Conservation (phyloP, 2,329 filamentous ascomycete genomes). For the Monilinia vaccinii-corymbosi region DNA sequence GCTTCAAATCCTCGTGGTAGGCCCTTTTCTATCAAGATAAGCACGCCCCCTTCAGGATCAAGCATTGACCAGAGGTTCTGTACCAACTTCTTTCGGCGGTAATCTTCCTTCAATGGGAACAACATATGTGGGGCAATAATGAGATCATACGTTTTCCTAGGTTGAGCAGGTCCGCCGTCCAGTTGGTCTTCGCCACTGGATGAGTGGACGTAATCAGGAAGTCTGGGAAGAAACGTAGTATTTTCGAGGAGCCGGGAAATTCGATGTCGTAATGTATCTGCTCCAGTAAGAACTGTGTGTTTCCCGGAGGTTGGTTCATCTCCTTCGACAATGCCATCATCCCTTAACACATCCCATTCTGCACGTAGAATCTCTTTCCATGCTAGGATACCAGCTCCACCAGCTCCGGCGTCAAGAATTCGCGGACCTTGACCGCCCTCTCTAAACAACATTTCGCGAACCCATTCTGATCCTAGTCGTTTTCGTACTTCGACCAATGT, state of each 20-base stretch:
- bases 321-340: conserved; percentile 36
- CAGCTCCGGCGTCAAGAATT: conserved; percentile 66
- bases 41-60: conserved; percentile 73
- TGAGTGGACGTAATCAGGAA: conserved; percentile 77
- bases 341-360: conserved; percentile 66
- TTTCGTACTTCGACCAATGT: conserved; percentile 65
- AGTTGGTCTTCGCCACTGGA: conserved; percentile 50
- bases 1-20: conserved; percentile 87
- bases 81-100: conserved; percentile 66
- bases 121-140: conserved; percentile 84
- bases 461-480: conserved; percentile 62
- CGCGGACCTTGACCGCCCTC: conserved; percentile 46
- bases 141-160: conserved; percentile 75
- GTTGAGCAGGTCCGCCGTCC: conserved; percentile 45
- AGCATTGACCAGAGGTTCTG: conserved; percentile 86
- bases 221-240: conserved; percentile 81
- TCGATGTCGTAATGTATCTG: conserved; percentile 64
- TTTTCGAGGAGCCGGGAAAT: conserved; percentile 71
- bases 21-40: conserved; percentile 85
- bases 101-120: conserved; percentile 66
- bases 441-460: conserved; percentile 52
- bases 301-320: conserved; percentile 55
- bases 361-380: conserved; percentile 72
- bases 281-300: conserved; percentile 72
- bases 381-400: conserved; percentile 63